A percentile compares a stretch with the other conserved stretches of the same genome.
Conservation (phyloP, 345 rosid genomes). For the Corchorus olitorius region DNA sequence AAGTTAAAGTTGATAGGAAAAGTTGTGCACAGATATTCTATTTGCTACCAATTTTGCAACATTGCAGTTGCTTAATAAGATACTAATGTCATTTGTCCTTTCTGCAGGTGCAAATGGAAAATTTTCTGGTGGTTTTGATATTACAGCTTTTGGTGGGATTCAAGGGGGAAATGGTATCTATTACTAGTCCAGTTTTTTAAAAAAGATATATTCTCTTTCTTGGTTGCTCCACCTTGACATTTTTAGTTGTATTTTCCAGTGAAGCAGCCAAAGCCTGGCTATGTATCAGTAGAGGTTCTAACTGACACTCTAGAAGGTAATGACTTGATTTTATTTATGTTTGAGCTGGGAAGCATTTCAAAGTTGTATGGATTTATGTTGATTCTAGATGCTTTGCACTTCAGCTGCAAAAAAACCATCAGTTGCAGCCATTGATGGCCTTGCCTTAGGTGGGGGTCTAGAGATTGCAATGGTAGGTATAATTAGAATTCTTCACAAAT, state of each 20-base stretch:
- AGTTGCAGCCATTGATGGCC: slow-evolving; percentile 98
- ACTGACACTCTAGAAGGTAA: slow-evolving; percentile 81
- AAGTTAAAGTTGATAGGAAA: slow-evolving; percentile 18
- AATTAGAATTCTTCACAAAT: background rate
- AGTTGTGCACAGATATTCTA: background rate
- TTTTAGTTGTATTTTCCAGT: slow-evolving; percentile 41
- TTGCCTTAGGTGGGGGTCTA: slow-evolving; percentile 97
- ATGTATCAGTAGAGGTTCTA: slow-evolving; percentile 60
- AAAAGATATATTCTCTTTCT: background rate
- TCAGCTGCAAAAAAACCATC: slow-evolving; percentile 89
- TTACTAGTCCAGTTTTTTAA: background rate
- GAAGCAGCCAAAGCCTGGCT: slow-evolving; percentile 62
- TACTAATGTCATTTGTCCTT: background rate
- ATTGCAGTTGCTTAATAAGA: slow-evolving; percentile 5
- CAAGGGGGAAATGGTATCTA: slow-evolving; percentile 61
- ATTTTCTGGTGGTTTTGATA: slow-evolving; percentile 98
- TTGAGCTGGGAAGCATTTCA: background rate
- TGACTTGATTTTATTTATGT: background rate
- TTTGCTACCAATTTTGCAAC: background rate
- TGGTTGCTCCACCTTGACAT: slow-evolving; percentile 6
- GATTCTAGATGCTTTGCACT: slow-evolving; percentile 28
- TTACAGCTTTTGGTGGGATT: slow-evolving; percentile 66
- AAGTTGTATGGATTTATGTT: slow-evolving; percentile 1
- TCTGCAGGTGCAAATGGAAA: slow-evolving; percentile 80
- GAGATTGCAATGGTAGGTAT: slow-evolving; percentile 89